A percentile compares a stretch with the other conserved stretches of the same genome.
Conservation (phyloP, 1,139 yeast genomes). For the Wickerhamomyces sp. region DNA sequence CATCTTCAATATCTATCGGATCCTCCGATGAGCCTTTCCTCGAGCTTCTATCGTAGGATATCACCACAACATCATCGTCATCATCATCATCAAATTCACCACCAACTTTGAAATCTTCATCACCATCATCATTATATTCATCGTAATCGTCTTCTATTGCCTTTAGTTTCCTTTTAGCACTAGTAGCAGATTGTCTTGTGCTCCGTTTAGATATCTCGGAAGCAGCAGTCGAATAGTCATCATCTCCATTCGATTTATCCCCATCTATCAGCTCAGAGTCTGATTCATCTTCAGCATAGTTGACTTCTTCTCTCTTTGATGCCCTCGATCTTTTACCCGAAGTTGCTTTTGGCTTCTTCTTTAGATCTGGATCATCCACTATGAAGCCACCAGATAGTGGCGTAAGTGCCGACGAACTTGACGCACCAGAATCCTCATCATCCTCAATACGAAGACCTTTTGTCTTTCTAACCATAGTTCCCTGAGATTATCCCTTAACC, state of each 20-base stretch:
- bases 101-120: conserved; percentile 13
- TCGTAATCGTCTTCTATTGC: conserved; percentile 29
- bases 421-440: neutral
- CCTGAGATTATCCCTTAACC: neutral
- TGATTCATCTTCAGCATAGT: conserved; percentile 16
- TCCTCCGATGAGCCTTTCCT: conserved; percentile 4
- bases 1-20: conserved; percentile 11
- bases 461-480: neutral
- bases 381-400: conserved; percentile 21
- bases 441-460: neutral
- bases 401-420: neutral
- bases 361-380: conserved; percentile 21
- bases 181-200: conserved; percentile 8
- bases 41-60: neutral
- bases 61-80: conserved; percentile 18
- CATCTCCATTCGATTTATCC: neutral
- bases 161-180: conserved; percentile 13
- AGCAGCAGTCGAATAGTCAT: neutral
- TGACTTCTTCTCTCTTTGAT: conserved; percentile 13
- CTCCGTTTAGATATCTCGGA: conserved; percentile 6
- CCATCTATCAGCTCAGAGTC: conserved; percentile 8
- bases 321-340: conserved; percentile 1
- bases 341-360: conserved; percentile 6
- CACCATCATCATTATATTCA: conserved; percentile 27
- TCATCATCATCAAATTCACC: conserved; percentile 20